Evolutionary conservation across 1,284 basidiomycete genomes (phyloP).

Genomic region (Coniophora puteana): DNA sequence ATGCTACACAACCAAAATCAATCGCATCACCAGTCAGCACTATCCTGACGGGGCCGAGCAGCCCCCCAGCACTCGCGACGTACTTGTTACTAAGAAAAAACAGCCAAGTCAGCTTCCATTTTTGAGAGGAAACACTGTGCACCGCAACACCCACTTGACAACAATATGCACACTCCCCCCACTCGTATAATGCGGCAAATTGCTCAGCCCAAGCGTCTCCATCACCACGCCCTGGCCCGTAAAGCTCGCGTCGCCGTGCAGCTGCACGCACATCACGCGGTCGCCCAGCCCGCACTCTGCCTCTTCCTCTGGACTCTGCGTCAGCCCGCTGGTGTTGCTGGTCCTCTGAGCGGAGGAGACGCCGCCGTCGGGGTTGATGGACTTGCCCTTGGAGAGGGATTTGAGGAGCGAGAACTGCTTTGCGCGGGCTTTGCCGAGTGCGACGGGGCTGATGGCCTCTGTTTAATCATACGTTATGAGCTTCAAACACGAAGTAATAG

Average conservation of each 20-base stretch:
- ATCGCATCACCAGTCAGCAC: background rate
- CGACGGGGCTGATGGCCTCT: conserved; percentile 87
- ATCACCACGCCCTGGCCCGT: conserved; percentile 89
- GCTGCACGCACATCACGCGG: conserved; percentile 77
- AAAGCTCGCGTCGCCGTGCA: conserved; percentile 90
- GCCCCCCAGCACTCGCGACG: conserved; percentile 10
- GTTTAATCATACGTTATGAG: conserved; percentile 1
- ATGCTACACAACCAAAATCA: conserved; percentile 47
- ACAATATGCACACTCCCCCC: conserved; percentile 88
- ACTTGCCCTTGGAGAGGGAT: conserved; percentile 32
- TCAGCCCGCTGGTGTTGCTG: background rate
- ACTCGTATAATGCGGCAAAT: conserved; percentile 84
- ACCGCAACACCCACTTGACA: conserved; percentile 67
- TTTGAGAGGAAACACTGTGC: background rate
- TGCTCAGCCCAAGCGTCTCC: conserved; percentile 80
- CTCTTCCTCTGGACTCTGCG: conserved; percentile 11
- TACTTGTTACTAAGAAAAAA: conserved; percentile 48
- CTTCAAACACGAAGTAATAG: conserved; percentile 1
- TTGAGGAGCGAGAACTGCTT: conserved; percentile 86
- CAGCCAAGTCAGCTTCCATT: no score
- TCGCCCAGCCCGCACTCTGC: conserved; percentile 15
- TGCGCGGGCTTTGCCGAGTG: conserved; percentile 85
- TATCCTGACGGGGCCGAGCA: no score
- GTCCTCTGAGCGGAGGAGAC: background rate
- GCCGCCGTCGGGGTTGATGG: conserved; percentile 1